These are phyloP conservation scores for Fusarium bactridioides DNA, from an alignment of 2,329 filamentous ascomycete genomes.

Conservation along the genomic window DNA sequence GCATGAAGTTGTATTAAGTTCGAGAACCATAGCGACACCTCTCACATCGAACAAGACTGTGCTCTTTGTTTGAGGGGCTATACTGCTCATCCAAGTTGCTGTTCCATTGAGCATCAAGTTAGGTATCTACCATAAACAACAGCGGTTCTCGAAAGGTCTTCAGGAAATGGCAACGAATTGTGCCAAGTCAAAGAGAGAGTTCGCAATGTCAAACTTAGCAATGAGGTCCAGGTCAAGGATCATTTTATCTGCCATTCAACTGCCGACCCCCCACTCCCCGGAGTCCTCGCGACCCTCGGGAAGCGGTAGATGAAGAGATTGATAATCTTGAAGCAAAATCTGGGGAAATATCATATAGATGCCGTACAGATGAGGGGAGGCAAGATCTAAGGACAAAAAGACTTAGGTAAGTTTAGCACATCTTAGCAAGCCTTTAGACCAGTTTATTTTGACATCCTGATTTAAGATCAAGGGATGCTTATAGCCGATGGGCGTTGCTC, in stretches of 20 bases:
- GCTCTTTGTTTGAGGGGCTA: neutral
- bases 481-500: neutral
- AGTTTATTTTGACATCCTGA: neutral
- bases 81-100: too few species aligned
- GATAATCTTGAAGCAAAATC: neutral
- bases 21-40: neutral
- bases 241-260: neutral
- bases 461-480: neutral
- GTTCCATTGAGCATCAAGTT: too few species aligned
- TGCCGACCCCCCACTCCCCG: neutral
- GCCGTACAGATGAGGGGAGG: neutral
- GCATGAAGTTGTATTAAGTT: neutral
- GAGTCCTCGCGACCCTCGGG: neutral
- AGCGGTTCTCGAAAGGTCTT: neutral
- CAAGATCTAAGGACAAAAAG: neutral
- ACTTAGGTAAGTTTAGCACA: too few species aligned
- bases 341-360: neutral
- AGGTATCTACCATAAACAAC: neutral
- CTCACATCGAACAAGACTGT: neutral
- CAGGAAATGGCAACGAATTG: neutral
- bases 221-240: neutral
- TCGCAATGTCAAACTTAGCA: neutral
- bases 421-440: too few species aligned
- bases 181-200: neutral
- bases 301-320: neutral